These are phyloP conservation scores for Paramecium octaurelia DNA, from an alignment of 73 alveolate genomes.

Conservation along the genomic window DNA sequence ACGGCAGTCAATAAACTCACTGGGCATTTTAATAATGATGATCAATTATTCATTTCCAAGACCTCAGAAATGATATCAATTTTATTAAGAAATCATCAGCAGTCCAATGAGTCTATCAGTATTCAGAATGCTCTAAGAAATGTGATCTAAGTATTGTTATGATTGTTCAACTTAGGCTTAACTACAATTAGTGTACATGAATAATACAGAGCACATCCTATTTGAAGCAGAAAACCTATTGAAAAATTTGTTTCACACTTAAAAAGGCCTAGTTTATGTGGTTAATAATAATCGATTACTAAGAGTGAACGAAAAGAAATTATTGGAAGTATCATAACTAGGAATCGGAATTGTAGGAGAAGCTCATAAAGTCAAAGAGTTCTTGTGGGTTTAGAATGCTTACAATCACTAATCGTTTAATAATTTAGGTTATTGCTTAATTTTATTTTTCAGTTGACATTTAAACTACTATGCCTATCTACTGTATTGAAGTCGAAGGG, in stretches of 20 bases:
- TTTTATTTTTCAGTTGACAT: not conserved
- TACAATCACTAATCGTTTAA: constrained; percentile 30
- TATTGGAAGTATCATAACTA: not conserved
- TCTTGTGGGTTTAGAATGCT: not conserved
- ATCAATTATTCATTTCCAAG: not conserved
- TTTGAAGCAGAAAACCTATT: constrained; percentile 8
- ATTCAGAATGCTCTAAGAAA: constrained; percentile 9
- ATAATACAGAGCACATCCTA: not conserved
- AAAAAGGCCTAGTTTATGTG: constrained; percentile 26
- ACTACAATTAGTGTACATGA: not conserved
- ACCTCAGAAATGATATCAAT: constrained; percentile 8
- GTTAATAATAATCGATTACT: not conserved
- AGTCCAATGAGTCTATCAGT: not conserved
- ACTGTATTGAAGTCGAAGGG: not conserved
- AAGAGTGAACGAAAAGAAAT: not conserved
- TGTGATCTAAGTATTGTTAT: not conserved
- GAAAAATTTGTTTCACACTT: constrained; percentile 17
- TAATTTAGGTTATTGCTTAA: not conserved
- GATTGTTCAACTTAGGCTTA: not conserved
- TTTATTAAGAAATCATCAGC: not conserved
- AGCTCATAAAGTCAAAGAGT: constrained; percentile 17
- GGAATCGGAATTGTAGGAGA: constrained; percentile 27
- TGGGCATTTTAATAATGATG: constrained; percentile 47
- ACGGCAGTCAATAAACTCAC: not conserved
- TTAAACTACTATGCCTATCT: constrained; percentile 33